These are phyloP conservation scores for Globisporangium lucens DNA, from an alignment of 352 stramenopile species.

Conservation along the genomic window DNA sequence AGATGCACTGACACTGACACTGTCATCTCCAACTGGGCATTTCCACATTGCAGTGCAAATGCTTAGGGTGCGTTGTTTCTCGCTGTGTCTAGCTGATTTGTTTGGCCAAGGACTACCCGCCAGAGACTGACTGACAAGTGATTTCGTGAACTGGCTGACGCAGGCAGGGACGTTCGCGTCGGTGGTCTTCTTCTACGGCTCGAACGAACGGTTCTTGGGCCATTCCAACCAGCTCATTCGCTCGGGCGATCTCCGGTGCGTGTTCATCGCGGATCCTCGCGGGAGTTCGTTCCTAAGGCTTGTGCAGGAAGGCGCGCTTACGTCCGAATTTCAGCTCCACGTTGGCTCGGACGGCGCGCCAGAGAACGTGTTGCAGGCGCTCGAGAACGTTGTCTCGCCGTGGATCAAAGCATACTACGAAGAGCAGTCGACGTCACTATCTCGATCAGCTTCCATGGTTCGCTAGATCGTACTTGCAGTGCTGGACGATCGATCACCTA, in stretches of 20 bases:
- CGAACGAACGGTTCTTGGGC: slow-evolving; percentile 9
- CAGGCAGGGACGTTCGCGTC: slow-evolving; percentile 23
- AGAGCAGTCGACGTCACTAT: neutral
- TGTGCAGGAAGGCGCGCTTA: slow-evolving; percentile 25
- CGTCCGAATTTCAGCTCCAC: slow-evolving; percentile 31
- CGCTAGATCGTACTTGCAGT: neutral
- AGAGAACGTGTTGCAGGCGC: slow-evolving; percentile 21
- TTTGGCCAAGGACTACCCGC: neutral
- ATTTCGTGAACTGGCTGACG: neutral
- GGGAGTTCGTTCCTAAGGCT: slow-evolving; percentile 26
- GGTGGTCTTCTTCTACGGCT: slow-evolving; percentile 20
- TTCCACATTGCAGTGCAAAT: slow-evolving; percentile 36
- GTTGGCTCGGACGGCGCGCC: slow-evolving; percentile 35
- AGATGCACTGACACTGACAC: neutral
- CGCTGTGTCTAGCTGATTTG: neutral
- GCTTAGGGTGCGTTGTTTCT: slow-evolving; percentile 28
- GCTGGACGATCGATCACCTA: neutral
- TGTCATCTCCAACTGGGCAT: neutral
- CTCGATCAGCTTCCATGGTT: neutral
- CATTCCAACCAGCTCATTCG: slow-evolving; percentile 16
- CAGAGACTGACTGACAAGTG: neutral
- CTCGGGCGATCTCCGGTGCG: slow-evolving; percentile 27
- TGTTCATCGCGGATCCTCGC: slow-evolving; percentile 23
- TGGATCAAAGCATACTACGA: slow-evolving; percentile 14
- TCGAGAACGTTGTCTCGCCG: slow-evolving; percentile 17